Base-by-base conservation (phyloP, 2,329 filamentous ascomycete genomes). In the Monosporascus sp. region DNA sequence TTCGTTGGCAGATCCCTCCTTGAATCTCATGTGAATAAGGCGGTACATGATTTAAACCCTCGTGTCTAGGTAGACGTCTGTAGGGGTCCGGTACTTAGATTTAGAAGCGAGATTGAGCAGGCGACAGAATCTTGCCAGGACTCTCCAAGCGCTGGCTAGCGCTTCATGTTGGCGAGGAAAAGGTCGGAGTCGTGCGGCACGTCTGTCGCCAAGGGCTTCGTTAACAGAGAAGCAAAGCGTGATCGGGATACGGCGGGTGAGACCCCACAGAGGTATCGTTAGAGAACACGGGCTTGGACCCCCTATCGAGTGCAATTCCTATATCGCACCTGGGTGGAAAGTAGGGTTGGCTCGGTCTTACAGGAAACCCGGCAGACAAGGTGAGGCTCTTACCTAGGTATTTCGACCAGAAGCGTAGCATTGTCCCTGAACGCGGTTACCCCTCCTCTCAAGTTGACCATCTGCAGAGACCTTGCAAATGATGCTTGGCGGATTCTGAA, bases 41-140 rank as follows among this genome's bases (percentile, higher is more conserved):
- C 68, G 71, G 57, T 76, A 77, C 61, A 71, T 70, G 28, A 72
- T 63, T 17, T 72, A 69, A 2, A 61, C 57, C 70, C 75, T 74
- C 24, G 65, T 59, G 28, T 59, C 52, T 14, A 64, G 51, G 20
- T 66, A 60, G 3, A 51, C 45, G 5, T 57, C 56, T 15, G 57
- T 53, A 2, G 46, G 49, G 1, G 67, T 59, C 35, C 48, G 48
- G 18, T 49, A 51, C 6, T 58, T 37, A 22, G 59, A 57, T 20
- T 60, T 47, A 3, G 61, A 54, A 18, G 60, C 65, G 17, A 58
- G 50, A 54, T 68, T 67, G 14, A 64, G 57, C n/a, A 63, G 51
- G 15, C 55, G 9, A 49, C 64, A 63, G 48, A 68, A 68, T 18
- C 57, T 55, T 20, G 51, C 60, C 55, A 62, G 60, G 1, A 53